Conservation (phyloP, 139 green algal genomes). For the Chlorella sorokiniana region DNA sequence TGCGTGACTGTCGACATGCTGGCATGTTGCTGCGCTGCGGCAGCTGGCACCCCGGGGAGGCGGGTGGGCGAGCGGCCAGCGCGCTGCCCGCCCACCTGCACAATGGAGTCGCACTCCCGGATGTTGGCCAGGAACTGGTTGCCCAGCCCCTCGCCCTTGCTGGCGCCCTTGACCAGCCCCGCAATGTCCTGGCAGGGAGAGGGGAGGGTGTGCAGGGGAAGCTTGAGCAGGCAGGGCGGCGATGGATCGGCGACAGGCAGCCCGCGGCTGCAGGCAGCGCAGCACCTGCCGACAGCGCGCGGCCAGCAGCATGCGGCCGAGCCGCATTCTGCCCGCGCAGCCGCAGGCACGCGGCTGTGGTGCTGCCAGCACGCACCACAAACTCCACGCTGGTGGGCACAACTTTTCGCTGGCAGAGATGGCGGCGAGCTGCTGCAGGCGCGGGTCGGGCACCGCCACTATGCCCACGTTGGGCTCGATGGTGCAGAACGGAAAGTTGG, state of each 20-base stretch:
- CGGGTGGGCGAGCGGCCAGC: neutral
- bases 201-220: neutral
- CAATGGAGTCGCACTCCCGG: constrained; percentile 91
- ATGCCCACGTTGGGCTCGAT: constrained; percentile 93
- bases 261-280: neutral
- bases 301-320: neutral
- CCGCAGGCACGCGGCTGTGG: neutral
- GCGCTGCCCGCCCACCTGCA: constrained; percentile 65
- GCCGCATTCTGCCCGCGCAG: neutral
- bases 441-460: constrained; percentile 66
- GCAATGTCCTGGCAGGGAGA: constrained; percentile 25
- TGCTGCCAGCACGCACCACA: constrained; percentile 91
- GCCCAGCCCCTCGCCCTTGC: constrained; percentile 91
- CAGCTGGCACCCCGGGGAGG: neutral
- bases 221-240: neutral
- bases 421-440: constrained; percentile 42
- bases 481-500: constrained; percentile 99
- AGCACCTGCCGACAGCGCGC: neutral
- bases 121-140: constrained; percentile 99
- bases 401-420: constrained; percentile 68
- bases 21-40: neutral
- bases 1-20: too few species aligned
- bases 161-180: constrained; percentile 87
- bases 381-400: constrained; percentile 94
- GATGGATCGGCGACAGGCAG: neutral